Conservation (phyloP, 148 eudicot genomes). For the Limonium bicolor region DNA sequence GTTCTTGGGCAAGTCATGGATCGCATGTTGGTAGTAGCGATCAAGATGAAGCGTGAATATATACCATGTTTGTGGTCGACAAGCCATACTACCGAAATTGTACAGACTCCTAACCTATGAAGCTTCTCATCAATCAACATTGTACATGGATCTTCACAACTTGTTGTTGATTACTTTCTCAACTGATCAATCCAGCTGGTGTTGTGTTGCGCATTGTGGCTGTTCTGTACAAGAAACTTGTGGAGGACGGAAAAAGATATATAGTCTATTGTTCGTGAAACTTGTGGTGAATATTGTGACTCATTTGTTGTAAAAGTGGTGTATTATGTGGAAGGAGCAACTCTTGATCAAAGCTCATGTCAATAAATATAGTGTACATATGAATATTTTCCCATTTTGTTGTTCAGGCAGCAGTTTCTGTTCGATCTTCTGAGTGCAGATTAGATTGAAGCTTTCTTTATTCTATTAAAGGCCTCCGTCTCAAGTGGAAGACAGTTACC, state of each 20-base stretch:
- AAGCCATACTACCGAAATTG: constrained; percentile 17
- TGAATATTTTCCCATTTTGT: too few species aligned
- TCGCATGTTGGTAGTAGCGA: constrained; percentile 71
- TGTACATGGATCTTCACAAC: not conserved
- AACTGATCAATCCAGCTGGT: not conserved
- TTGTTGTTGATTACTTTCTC: not conserved
- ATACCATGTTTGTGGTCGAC: not conserved
- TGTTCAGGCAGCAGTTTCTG: too few species aligned
- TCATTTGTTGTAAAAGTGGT: not conserved
- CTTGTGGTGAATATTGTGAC: not conserved
- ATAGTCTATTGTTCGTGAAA: not conserved
- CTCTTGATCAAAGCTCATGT: too few species aligned
- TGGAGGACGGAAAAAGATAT: not conserved
- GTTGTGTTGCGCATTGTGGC: not conserved
- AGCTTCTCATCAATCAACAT: constrained; percentile 1
- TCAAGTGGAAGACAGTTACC: too few species aligned
- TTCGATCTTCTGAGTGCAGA: too few species aligned
- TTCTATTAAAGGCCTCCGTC: too few species aligned
- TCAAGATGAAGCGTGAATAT: constrained; percentile 69
- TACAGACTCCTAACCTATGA: constrained; percentile 22
- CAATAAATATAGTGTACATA: too few species aligned
- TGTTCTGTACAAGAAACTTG: too few species aligned
- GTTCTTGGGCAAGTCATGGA: constrained; percentile 61
- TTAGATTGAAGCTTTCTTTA: too few species aligned
- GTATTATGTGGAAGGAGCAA: too few species aligned